These are phyloP conservation scores for Umbellularia californica DNA, from an alignment of 164 flowering plant species.

Conservation along the genomic window DNA sequence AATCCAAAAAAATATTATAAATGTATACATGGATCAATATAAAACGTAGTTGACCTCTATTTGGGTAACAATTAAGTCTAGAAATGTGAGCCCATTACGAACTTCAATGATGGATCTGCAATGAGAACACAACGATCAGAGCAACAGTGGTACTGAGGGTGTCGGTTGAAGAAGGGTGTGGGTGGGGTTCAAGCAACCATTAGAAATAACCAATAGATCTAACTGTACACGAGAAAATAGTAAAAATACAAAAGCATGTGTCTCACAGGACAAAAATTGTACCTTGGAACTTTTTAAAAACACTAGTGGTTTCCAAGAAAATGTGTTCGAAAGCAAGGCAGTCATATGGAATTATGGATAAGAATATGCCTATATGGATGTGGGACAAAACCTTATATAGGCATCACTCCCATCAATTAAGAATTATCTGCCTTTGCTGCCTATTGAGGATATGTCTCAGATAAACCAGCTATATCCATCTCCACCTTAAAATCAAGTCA, in stretches of 20 bases:
- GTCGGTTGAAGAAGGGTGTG: background rate
- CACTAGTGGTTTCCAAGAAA: background rate
- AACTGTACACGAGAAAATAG: background rate
- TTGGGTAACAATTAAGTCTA: conserved; percentile 88
- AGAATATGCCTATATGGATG: too few relatives aligned
- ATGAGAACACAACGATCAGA: background rate
- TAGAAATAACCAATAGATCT: background rate
- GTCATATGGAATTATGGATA: background rate
- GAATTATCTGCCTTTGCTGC: background rate
- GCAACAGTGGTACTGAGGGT: background rate
- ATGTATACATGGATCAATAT: background rate
- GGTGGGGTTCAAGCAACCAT: background rate
- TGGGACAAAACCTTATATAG: background rate
- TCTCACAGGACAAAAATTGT: background rate
- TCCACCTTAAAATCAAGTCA: background rate
- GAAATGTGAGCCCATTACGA: conserved; percentile 91
- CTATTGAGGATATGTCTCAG: background rate
- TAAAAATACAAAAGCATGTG: background rate
- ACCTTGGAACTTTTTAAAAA: background rate
- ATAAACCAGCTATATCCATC: background rate
- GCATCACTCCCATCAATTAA: too few relatives aligned
- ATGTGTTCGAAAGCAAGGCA: background rate
- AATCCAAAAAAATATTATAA: background rate
- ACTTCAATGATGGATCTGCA: conserved; percentile 97
- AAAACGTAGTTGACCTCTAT: conserved; percentile 57